A percentile compares a stretch with the other conserved stretches of the same genome.
Evolutionary conservation across 2,329 filamentous ascomycete species (phyloP).

Genomic region (Fusarium verticillioides): DNA sequence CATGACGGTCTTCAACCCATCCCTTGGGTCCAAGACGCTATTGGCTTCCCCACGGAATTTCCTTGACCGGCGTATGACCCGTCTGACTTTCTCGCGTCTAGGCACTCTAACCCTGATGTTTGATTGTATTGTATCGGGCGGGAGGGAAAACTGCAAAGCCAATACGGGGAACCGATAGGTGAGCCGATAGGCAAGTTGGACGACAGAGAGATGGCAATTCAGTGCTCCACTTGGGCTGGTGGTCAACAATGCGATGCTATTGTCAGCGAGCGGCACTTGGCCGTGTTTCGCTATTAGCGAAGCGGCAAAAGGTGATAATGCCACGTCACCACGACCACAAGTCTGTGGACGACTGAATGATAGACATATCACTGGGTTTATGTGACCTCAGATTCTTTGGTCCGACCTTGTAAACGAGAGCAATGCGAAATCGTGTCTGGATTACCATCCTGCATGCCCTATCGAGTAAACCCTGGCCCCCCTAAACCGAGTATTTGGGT

Average conservation of each 20-base stretch:
- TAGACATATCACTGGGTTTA: constrained; percentile 11
- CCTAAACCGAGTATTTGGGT: constrained; percentile 45
- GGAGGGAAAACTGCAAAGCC: neutral
- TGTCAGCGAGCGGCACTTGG: constrained; percentile 29
- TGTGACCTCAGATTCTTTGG: constrained; percentile 17
- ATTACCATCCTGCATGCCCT: constrained; percentile 42
- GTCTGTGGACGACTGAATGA: constrained; percentile 8
- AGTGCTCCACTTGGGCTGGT: constrained; percentile 5
- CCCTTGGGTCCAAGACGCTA: constrained; percentile 30
- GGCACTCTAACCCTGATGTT: neutral
- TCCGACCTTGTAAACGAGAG: constrained; percentile 26
- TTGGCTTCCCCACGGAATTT: constrained; percentile 40
- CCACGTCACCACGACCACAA: constrained; percentile 38
- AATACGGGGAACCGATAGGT: constrained; percentile 5
- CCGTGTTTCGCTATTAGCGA: constrained; percentile 27
- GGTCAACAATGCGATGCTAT: constrained; percentile 21
- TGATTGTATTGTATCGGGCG: neutral
- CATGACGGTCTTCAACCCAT: constrained; percentile 42
- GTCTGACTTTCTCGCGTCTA: constrained; percentile 18
- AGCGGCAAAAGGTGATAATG: constrained; percentile 28
- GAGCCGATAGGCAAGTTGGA: constrained; percentile 11
- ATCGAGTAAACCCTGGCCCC: constrained; percentile 35
- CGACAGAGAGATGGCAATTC: neutral
- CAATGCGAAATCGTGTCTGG: constrained; percentile 38
- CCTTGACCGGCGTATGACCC: constrained; percentile 9